Base-by-base conservation (phyloP, 768 basidiomycete species). In the Lactarius hatsudake region DNA sequence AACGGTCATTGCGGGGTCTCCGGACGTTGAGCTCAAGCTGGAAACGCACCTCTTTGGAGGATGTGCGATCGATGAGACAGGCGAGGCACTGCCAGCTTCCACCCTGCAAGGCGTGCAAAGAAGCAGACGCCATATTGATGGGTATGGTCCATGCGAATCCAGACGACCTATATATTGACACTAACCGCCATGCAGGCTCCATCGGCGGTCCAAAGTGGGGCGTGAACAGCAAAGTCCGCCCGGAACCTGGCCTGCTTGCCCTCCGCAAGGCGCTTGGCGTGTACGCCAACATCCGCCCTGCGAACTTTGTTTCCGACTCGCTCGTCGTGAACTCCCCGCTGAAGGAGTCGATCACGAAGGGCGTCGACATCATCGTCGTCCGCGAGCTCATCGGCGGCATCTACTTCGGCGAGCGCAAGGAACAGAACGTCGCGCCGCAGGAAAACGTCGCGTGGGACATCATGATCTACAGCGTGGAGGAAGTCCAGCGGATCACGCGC, bases 151-250 rank as follows among this genome's bases (percentile, higher is more conserved):
- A 18, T 20, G 10, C 60, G 15, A 48, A n/a, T 51, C 54, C 59
- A 59, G 51, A 34, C 17, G 5, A 53, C 60, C 7, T 5, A 42
- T 30, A 13, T 18, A 30, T 30, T 30, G 5, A 5, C 32, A 32
- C 32, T 32, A 32, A 32, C 32, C 13, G 9, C 30, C 36, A n/a
- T 32, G 1, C 64, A 98, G 96, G 96, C 71, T 90, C 96, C 23
- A 92, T 98, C 71, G 97, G 97, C 66, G 97, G 97, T n/a, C 97
- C 97, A 17, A 98, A 98, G 79, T 99, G 97, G 97, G 96, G 94
- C 58, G 90, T 96, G 3, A 85, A 88, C 64, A 84, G 86, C 67
- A 89, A 90, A 76, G 86, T 98, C 62, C 88, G 97, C 64, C 97
- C 97, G 20, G 97, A 99, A 77, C 86, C 87, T 68, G 97, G 97